phyloP scores from a whole-genome alignment of 192 early-diverging fungal genomes.

The Glomus cerebriforme region DNA sequence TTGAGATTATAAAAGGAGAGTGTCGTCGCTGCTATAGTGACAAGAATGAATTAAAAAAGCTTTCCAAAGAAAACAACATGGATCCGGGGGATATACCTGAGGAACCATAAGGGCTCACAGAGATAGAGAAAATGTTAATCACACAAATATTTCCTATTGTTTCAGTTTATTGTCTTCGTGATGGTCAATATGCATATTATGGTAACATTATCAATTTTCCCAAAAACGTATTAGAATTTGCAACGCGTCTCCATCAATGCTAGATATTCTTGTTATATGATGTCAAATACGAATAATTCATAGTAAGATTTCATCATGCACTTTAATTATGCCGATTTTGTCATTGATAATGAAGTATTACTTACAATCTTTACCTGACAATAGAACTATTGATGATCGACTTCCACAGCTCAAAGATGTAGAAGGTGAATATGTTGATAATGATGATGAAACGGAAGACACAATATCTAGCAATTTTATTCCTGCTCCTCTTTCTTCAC shows the following conservation, averaged over 20 bases:
- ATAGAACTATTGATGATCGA: no score
- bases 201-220: not conserved
- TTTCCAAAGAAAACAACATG: not conserved
- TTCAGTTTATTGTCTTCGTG: not conserved
- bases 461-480: no score
- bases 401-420: no score
- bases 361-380: no score
- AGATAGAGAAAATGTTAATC: not conserved
- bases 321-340: no score
- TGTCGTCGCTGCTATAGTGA: not conserved
- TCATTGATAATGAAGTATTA: no score
- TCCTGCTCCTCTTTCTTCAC: no score
- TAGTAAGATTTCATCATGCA: no score
- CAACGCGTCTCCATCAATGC: not conserved
- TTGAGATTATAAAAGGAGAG: not conserved
- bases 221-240: not conserved
- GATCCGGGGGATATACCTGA: not conserved
- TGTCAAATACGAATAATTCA: no score
- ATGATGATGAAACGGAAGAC: no score
- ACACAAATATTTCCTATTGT: not conserved
- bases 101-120: not conserved
- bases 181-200: not conserved
- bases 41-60: not conserved
- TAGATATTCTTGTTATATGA: not conserved
- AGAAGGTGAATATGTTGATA: no score